A percentile compares a stretch with the other conserved stretches of the same genome.
Conservation (phyloP, 108 stramenopile species). For the Schizochytrium sp. region DNA sequence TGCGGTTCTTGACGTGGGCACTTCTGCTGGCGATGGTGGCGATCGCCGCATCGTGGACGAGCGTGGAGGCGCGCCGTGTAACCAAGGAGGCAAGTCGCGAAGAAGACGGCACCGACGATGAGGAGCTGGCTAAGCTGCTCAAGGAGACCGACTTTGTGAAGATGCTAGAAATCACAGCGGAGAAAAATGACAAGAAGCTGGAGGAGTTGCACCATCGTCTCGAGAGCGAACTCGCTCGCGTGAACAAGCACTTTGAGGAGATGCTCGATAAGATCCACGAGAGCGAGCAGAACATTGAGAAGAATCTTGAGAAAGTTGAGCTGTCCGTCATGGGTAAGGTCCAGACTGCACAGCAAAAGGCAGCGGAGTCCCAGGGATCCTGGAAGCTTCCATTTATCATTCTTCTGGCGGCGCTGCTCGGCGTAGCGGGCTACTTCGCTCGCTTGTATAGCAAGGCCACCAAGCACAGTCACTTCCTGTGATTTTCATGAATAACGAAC, state of each 20-base stretch:
- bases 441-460: constrained; percentile 49
- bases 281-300: constrained; percentile 51
- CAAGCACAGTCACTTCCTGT: constrained; percentile 54
- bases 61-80: not conserved
- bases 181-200: constrained; percentile 24
- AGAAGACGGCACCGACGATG: not conserved
- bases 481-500: not conserved
- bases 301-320: constrained; percentile 57
- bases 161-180: constrained; percentile 47
- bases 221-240: constrained; percentile 33
- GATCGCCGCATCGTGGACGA: not conserved
- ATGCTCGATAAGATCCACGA: constrained; percentile 59
- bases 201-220: constrained; percentile 46
- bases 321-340: constrained; percentile 32
- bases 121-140: constrained; percentile 36
- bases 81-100: not conserved
- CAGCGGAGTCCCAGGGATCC: not conserved
- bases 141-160: constrained; percentile 61
- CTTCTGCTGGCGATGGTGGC: too few species aligned
- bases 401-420: constrained; percentile 7
- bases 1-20: not conserved
- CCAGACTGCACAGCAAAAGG: constrained; percentile 2
- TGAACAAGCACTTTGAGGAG: constrained; percentile 61
- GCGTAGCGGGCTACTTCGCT: constrained; percentile 1
- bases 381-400: constrained; percentile 59